Evolutionary conservation across 164 flowering plant species (phyloP).

Genomic region (Aristolochia fimbriata): DNA sequence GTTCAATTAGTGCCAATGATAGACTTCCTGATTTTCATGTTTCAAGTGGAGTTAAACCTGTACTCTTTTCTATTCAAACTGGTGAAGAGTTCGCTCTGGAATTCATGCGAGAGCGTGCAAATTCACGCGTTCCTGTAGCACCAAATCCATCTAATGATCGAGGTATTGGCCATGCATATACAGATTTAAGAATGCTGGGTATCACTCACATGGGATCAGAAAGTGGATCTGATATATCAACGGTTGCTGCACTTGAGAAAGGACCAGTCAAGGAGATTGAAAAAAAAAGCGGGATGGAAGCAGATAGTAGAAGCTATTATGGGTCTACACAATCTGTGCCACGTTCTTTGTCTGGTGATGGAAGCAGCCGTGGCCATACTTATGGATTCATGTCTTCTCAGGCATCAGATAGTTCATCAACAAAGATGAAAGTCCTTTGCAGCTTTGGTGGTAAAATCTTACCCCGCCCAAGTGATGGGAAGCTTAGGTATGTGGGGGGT

Average conservation of each 20-base stretch:
- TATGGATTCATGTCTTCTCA: constrained; percentile 45
- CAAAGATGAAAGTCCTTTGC: constrained; percentile 66
- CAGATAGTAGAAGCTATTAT: constrained; percentile 25
- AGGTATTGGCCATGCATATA: constrained; percentile 30
- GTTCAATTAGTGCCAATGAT: constrained; percentile 24
- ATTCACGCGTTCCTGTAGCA: constrained; percentile 30
- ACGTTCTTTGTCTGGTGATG: constrained; percentile 28
- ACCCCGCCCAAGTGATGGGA: constrained; percentile 90
- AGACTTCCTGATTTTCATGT: constrained; percentile 41
- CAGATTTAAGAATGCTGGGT: constrained; percentile 51
- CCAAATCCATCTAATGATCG: constrained; percentile 34
- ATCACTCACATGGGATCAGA: constrained; percentile 48
- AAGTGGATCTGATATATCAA: constrained; percentile 52
- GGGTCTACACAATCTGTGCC: constrained; percentile 33
- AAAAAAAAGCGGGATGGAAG: constrained; percentile 24
- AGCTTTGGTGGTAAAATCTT: constrained; percentile 87
- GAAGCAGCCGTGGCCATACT: constrained; percentile 25
- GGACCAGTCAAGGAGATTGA: constrained; percentile 30
- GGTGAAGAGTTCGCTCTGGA: constrained; percentile 94
- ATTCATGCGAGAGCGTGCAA: constrained; percentile 72
- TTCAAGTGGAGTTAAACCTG: constrained; percentile 42
- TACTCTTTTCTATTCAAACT: constrained; percentile 72
- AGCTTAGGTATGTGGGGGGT: constrained; percentile 90
- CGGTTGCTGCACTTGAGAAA: constrained; percentile 28
- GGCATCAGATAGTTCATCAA: constrained; percentile 35